A percentile compares a stretch with the other conserved stretches of the same genome.
These are phyloP conservation scores for Kluyveromyces aestuarii DNA, from an alignment of 805 yeast species.

Conservation along the genomic window DNA sequence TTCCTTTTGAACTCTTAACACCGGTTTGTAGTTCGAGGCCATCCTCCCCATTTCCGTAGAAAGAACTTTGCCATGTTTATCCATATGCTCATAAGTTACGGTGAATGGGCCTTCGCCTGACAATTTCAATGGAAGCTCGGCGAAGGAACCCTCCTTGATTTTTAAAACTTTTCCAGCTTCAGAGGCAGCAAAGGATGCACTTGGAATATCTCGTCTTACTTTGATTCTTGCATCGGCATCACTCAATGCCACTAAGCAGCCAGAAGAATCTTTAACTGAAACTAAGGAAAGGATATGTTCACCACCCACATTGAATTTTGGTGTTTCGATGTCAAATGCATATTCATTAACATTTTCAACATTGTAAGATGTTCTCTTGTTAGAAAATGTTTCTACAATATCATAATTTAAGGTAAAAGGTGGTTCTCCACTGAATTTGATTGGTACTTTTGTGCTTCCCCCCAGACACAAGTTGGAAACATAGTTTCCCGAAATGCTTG, in stretches of 20 bases:
- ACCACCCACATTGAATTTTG: conserved; percentile 58
- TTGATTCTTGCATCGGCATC: conserved; percentile 55
- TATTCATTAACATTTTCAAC: conserved; percentile 33
- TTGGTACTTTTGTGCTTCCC: conserved; percentile 38
- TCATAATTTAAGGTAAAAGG: conserved; percentile 71
- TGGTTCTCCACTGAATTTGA: conserved; percentile 64
- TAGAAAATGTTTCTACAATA: conserved; percentile 46
- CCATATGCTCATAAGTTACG: conserved; percentile 28
- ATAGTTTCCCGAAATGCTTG: conserved; percentile 27
- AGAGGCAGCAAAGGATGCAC: conserved; percentile 36
- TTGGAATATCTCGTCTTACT: conserved; percentile 65
- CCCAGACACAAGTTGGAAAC: conserved; percentile 37
- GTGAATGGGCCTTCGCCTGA: conserved; percentile 50
- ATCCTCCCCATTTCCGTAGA: conserved; percentile 17
- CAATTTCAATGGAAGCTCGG: conserved; percentile 50
- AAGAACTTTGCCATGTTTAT: conserved; percentile 20
- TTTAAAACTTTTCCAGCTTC: conserved; percentile 30
- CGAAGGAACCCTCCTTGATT: conserved; percentile 53
- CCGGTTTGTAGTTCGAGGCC: conserved; percentile 24
- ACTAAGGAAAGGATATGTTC: conserved; percentile 55
- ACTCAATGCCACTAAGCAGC: conserved; percentile 65
- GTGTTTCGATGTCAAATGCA: conserved; percentile 40
- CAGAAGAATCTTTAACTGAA: conserved; percentile 63
- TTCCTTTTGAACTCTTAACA: conserved; percentile 31
- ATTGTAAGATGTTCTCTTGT: conserved; percentile 36